phyloP scores from a whole-genome alignment of 2,329 filamentous ascomycete genomes.

The Coleophoma eucalyptorum region DNA sequence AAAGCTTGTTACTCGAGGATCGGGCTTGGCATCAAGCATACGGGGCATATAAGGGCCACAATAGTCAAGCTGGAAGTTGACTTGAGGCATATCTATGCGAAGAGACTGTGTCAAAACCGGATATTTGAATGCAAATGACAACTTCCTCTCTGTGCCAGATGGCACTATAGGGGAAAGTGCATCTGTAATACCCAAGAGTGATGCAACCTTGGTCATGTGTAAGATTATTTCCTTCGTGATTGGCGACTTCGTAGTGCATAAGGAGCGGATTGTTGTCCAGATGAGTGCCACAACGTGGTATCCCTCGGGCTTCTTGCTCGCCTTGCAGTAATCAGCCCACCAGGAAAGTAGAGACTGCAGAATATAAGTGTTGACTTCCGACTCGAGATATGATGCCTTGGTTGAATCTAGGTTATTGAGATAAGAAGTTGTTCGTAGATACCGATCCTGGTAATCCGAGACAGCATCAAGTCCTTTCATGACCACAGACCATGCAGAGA shows the following conservation, averaged over 20 bases:
- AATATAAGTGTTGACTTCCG: conserved; percentile 38
- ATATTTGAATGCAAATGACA: conserved; percentile 42
- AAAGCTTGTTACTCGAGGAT: conserved; percentile 64
- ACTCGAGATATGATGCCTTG: conserved; percentile 23
- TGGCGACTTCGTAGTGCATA: conserved; percentile 31
- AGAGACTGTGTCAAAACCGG: conserved; percentile 23
- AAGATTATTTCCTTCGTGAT: conserved; percentile 36
- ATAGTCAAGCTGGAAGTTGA: conserved; percentile 63
- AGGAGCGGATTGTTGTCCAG: conserved; percentile 37
- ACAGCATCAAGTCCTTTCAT: conserved; percentile 24
- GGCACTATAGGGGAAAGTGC: conserved; percentile 16
- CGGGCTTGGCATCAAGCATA: conserved; percentile 64
- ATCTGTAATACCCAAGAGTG: conserved; percentile 29
- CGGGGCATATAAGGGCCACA: conserved; percentile 73
- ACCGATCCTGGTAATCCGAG: conserved; percentile 24
- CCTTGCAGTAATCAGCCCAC: conserved; percentile 39
- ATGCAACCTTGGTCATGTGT: conserved; percentile 27
- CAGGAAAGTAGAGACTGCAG: conserved; percentile 42
- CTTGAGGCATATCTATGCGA: conserved; percentile 33
- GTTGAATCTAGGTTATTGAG: conserved; percentile 23
- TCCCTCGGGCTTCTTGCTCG: conserved; percentile 25
- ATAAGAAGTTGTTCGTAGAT: conserved; percentile 22
- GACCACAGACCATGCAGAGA: conserved; percentile 23
- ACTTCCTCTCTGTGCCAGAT: conserved; percentile 27
- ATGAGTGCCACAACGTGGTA: conserved; percentile 40